These are phyloP conservation scores for Turnera subulata DNA, from an alignment of 345 rosid species.

Conservation along the genomic window DNA sequence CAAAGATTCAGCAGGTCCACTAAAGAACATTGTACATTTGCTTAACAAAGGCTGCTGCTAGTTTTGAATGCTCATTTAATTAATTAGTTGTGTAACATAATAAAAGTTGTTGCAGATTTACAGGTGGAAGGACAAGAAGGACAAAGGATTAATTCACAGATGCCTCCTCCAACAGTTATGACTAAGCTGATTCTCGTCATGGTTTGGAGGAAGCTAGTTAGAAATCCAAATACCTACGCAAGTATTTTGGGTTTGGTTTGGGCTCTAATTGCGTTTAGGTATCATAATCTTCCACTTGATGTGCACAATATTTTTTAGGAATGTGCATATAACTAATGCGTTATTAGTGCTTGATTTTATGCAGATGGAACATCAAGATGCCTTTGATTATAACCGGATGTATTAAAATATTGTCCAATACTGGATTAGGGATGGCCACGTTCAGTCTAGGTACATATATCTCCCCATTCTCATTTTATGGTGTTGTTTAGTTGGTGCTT, in stretches of 20 bases:
- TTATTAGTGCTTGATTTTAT: too few relatives aligned
- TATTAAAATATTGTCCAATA: slow-evolving; percentile 21
- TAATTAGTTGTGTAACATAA: too few relatives aligned
- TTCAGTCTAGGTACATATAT: slow-evolving; percentile 17
- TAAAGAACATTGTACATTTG: too few relatives aligned
- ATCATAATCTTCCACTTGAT: not conserved
- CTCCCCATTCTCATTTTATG: too few relatives aligned
- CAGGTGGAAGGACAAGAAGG: not conserved
- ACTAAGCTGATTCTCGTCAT: slow-evolving; percentile 22
- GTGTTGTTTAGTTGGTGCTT: too few relatives aligned
- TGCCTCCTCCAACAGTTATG: slow-evolving; percentile 33
- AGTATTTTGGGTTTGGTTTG: slow-evolving; percentile 24
- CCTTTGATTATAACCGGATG: slow-evolving; percentile 21
- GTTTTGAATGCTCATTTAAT: too few relatives aligned
- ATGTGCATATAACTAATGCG: too few relatives aligned
- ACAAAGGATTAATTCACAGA: slow-evolving; percentile 10
- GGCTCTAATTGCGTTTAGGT: slow-evolving; percentile 29
- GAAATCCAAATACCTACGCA: slow-evolving; percentile 30
- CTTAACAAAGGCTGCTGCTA: too few relatives aligned
- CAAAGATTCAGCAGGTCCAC: not conserved
- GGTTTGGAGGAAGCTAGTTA: slow-evolving; percentile 32
- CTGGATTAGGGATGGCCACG: slow-evolving; percentile 32
- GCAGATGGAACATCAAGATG: slow-evolving; percentile 29
- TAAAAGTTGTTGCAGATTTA: too few relatives aligned
- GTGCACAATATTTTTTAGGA: too few relatives aligned